Base-by-base conservation (phyloP, 2,329 filamentous ascomycete genomes). In the Herpotrichia juniperi region DNA sequence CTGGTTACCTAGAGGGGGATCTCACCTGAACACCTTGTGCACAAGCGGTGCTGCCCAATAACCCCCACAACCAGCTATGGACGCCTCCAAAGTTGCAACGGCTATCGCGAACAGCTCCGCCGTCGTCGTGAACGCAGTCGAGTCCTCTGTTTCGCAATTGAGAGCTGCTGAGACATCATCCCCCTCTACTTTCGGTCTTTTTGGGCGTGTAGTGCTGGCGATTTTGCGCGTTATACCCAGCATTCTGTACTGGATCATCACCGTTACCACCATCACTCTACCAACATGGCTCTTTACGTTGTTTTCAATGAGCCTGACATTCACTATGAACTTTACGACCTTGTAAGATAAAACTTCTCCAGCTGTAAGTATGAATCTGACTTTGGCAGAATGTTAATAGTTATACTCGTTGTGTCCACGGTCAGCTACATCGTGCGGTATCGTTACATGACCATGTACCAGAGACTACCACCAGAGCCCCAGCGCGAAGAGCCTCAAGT, bases 321-420 rank as follows among this genome's bases (percentile, higher is more conserved):
- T 99, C 68, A 99, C 94, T 10, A 96, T 99, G 93, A 97, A 97
- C 72, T 93, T 94, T 63, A 97, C 93, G 17, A 99, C 94, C 16
- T 76, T 99, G 87, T 96, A 85, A 70, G 87, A 66, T 21, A 32
- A 14, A 11, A 26, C n/a, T 17, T 19, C 31, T 1, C 11, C 1
- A 2, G 22, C 21, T 37, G 48, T 17, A 59, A 19, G 14, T 11
- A 25, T 17, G 46, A 46, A 73, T 77, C 66, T 68, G 48, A 65
- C 16, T 7, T 8, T 4, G 8, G 14, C 44, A 75, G 72, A 40
- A 63, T 75, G 61, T 50, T 97, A 61, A 91, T 97, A 50, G 68
- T 91, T 52, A 81, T 88, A 31, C 87, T 85, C 49, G 77, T 96
- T 52, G 86, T 91, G 45, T 96, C 91, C n/a, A 91, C 87, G 1